Conservation (phyloP, 352 stramenopile genomes). For the Pseudoperonospora humuli region DNA sequence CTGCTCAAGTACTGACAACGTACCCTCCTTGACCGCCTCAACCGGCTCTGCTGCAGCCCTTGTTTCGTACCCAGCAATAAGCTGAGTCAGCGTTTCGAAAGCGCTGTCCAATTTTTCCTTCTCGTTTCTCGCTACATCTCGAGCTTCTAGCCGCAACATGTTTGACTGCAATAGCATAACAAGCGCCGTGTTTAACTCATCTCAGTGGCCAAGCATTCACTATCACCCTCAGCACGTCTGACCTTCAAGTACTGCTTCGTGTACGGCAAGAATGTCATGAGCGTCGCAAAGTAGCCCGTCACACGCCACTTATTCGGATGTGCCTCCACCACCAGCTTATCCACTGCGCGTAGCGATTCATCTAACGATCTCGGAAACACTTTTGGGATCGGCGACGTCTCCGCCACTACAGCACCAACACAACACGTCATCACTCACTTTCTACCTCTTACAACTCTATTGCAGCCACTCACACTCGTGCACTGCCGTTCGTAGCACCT, state of each 20-base stretch:
- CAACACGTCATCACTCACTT: neutral
- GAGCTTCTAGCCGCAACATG: slow-evolving; percentile 77
- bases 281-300: slow-evolving; percentile 82
- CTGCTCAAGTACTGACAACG: neutral
- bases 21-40: slow-evolving; percentile 58
- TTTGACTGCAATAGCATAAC: slow-evolving; percentile 51
- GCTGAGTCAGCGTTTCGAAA: slow-evolving; percentile 18
- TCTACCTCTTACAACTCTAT: neutral
- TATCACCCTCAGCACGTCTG: neutral
- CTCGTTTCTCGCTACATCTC: slow-evolving; percentile 46
- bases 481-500: slow-evolving; percentile 51
- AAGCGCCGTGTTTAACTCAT: neutral
- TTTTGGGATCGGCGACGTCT: slow-evolving; percentile 59
- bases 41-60: slow-evolving; percentile 25
- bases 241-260: slow-evolving; percentile 86
- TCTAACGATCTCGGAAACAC: slow-evolving; percentile 75
- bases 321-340: slow-evolving; percentile 70
- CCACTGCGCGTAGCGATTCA: slow-evolving; percentile 67
- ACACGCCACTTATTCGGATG: slow-evolving; percentile 86
- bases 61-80: slow-evolving; percentile 35
- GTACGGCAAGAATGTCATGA: slow-evolving; percentile 85
- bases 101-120: slow-evolving; percentile 53
- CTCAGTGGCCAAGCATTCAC: neutral
- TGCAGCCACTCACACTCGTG: slow-evolving; percentile 38
- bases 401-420: slow-evolving; percentile 28